These are phyloP conservation scores for Euphorbia pulcherrima DNA, from an alignment of 345 rosid species.

Conservation along the genomic window DNA sequence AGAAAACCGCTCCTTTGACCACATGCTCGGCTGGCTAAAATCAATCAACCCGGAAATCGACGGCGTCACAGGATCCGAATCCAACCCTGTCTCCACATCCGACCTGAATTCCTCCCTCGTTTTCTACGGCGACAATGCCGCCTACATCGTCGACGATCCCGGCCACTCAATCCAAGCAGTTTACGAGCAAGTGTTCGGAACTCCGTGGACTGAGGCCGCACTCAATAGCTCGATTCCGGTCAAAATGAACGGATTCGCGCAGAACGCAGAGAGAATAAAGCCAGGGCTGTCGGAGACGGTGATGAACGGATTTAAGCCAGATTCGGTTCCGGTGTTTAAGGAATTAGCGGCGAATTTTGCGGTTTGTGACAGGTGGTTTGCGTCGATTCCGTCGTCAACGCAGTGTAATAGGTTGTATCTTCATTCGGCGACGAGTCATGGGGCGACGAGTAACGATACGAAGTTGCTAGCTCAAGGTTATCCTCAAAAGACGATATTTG, in stretches of 20 bases:
- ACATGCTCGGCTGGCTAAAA: constrained; percentile 84
- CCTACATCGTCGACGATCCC: constrained; percentile 74
- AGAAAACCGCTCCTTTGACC: constrained; percentile 93
- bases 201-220: constrained; percentile 45
- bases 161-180: constrained; percentile 82
- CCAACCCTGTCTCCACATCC: constrained; percentile 57
- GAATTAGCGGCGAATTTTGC: constrained; percentile 37
- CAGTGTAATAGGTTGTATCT: constrained; percentile 55
- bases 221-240: constrained; percentile 20
- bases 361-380: constrained; percentile 54
- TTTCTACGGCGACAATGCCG: constrained; percentile 43
- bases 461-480: constrained; percentile 41
- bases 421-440: constrained; percentile 62
- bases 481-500: constrained; percentile 64
- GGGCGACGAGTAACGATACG: constrained; percentile 47
- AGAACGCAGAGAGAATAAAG: constrained; percentile 46
- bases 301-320: constrained; percentile 49
- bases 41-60: constrained; percentile 64
- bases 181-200: constrained; percentile 83
- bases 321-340: constrained; percentile 34
- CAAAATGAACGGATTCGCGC: constrained; percentile 61
- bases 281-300: constrained; percentile 53
- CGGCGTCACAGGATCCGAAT: constrained; percentile 68
- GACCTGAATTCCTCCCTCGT: constrained; percentile 42
- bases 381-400: constrained; percentile 56